These are phyloP conservation scores for Gynochthodes officinalis DNA, from an alignment of 257 asterid genomes.

Conservation along the genomic window DNA sequence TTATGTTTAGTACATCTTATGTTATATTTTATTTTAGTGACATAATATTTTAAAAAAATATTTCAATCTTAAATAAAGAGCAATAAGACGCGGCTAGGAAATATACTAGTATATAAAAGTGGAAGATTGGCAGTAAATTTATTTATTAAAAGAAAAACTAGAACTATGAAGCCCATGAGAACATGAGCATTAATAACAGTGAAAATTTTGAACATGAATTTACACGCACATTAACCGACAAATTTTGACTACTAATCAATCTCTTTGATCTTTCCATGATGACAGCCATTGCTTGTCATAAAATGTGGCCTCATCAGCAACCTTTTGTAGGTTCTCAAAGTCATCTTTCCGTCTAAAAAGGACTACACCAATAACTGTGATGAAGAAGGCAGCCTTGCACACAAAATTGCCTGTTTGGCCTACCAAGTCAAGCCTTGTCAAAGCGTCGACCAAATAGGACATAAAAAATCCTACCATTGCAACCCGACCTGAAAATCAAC, in stretches of 20 bases:
- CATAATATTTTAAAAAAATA: too few species aligned
- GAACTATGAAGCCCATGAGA: too few species aligned
- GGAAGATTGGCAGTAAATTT: too few species aligned
- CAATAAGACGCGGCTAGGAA: too few species aligned
- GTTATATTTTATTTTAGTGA: too few species aligned
- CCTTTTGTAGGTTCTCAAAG: constrained; percentile 32
- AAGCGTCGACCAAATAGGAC: constrained; percentile 54
- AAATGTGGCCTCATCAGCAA: constrained; percentile 62
- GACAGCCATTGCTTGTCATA: constrained; percentile 69
- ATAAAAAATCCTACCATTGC: constrained; percentile 74
- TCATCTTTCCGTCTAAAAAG: constrained; percentile 44
- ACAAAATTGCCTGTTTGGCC: constrained; percentile 64
- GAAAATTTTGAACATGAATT: background rate
- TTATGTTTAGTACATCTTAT: too few species aligned
- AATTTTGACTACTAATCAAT: background rate
- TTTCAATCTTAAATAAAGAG: too few species aligned
- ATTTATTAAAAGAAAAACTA: too few species aligned
- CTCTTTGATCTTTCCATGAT: constrained; percentile 42
- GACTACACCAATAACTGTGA: constrained; percentile 41
- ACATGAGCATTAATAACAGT: too few species aligned
- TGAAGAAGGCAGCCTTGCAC: constrained; percentile 49
- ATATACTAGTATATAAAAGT: too few species aligned
- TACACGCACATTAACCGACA: background rate
- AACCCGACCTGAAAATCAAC: constrained; percentile 51
- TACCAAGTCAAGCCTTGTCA: constrained; percentile 58